phyloP scores from a whole-genome alignment of 2,329 filamentous ascomycete species.

The Colletotrichum australisinense region DNA sequence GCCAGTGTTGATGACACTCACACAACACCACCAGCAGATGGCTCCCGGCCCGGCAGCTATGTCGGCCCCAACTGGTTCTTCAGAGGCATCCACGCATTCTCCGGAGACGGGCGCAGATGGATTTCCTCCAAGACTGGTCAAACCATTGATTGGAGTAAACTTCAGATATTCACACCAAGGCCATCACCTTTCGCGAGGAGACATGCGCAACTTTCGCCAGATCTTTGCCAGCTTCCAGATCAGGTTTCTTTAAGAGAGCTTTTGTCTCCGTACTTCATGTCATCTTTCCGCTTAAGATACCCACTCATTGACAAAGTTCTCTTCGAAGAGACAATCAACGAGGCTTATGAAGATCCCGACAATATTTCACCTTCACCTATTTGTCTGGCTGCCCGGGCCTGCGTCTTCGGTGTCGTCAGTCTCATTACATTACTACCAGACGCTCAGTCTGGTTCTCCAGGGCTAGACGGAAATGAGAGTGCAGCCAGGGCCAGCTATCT shows the following conservation, averaged over 20 bases:
- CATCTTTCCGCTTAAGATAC: neutral
- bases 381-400: neutral
- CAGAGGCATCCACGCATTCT: conserved; percentile 15
- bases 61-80: conserved; percentile 27
- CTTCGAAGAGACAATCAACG: neutral
- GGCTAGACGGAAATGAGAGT: neutral
- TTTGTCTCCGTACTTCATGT: neutral
- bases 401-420: neutral
- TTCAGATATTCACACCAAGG: neutral
- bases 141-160: conserved; percentile 12
- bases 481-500: neutral
- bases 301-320: neutral
- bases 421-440: neutral
- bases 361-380: neutral
- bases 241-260: neutral
- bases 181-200: neutral
- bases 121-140: conserved; percentile 16
- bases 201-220: neutral
- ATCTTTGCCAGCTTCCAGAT: neutral
- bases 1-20: neutral
- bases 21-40: neutral
- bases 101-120: conserved; percentile 10
- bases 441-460: neutral
- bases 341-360: neutral
- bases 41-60: neutral